Percentiles rank a stretch among this genome's conserved stretches.
Conservation (phyloP, 768 basidiomycete species). For the Favolaschia claudopus region DNA sequence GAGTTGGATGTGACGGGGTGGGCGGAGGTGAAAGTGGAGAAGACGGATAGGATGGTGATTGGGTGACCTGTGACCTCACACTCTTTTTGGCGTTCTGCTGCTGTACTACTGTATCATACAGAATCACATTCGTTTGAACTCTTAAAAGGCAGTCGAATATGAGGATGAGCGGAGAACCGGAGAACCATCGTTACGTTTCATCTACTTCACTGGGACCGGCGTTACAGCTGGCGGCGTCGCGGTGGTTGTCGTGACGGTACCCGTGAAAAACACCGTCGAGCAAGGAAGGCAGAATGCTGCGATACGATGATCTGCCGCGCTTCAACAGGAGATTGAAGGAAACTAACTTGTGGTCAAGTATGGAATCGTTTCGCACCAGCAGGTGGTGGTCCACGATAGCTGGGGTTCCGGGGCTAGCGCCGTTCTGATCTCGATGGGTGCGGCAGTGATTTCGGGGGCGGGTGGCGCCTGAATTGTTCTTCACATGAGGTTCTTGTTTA, state of each 20-base stretch:
- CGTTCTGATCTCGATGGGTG: too few species aligned
- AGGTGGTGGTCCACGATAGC: conserved; percentile 1
- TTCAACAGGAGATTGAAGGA: not conserved
- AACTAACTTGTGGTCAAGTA: conserved; percentile 10
- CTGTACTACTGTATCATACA: not conserved
- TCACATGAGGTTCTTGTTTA: too few species aligned
- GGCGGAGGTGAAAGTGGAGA: conserved; percentile 18
- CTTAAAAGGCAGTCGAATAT: too few species aligned
- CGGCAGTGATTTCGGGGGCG: not conserved
- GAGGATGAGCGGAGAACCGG: too few species aligned
- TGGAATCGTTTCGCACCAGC: conserved; percentile 15
- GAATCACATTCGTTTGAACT: conserved; percentile 20
- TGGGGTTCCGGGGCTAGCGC: not conserved
- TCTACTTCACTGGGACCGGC: too few species aligned
- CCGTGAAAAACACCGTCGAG: conserved; percentile 6
- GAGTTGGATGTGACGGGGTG: too few species aligned
- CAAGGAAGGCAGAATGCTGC: conserved; percentile 16
- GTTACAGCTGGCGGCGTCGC: too few species aligned
- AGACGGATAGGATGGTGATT: not conserved
- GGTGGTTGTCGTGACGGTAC: not conserved
- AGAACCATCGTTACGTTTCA: too few species aligned
- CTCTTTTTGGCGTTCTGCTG: conserved; percentile 13
- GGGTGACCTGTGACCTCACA: not conserved
- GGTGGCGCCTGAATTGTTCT: too few species aligned
- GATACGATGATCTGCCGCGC: not conserved